Conservation (phyloP, 2,329 filamentous ascomycete species). For the Xylariaceae sp. region DNA sequence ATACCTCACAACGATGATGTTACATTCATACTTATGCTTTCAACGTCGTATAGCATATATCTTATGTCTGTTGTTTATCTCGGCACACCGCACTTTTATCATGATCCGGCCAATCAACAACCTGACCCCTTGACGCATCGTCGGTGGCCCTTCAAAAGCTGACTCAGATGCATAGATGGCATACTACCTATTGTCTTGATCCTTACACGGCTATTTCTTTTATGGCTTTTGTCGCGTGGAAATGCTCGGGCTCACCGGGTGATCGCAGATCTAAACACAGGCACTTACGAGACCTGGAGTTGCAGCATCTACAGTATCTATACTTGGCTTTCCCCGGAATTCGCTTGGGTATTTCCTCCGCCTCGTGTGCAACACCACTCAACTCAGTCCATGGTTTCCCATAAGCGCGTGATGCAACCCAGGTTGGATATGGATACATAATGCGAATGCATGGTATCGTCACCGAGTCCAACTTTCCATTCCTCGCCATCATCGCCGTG, state of each 20-base stretch:
- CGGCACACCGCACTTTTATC: constrained; percentile 17
- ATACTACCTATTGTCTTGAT: neutral
- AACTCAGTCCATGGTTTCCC: neutral
- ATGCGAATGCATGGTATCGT: too few relatives aligned
- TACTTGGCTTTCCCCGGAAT: neutral
- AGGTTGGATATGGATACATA: too few relatives aligned
- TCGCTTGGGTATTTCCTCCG: neutral
- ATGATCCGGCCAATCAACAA: constrained; percentile 11
- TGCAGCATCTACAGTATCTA: too few relatives aligned
- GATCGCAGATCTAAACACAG: neutral
- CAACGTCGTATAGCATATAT: neutral
- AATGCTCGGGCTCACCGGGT: neutral
- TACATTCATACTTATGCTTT: neutral
- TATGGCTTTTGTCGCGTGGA: neutral
- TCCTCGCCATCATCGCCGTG: neutral
- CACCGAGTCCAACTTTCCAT: neutral
- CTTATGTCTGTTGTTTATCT: neutral
- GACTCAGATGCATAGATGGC: constrained; percentile 15
- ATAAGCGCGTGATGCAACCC: neutral
- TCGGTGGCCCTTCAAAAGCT: constrained; percentile 10
- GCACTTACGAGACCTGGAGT: too few relatives aligned
- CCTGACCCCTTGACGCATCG: neutral
- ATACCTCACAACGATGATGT: too few relatives aligned
- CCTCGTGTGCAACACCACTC: neutral
- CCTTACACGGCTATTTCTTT: neutral